Base-by-base conservation (phyloP, 768 basidiomycete species). In the Mycena crocata region DNA sequence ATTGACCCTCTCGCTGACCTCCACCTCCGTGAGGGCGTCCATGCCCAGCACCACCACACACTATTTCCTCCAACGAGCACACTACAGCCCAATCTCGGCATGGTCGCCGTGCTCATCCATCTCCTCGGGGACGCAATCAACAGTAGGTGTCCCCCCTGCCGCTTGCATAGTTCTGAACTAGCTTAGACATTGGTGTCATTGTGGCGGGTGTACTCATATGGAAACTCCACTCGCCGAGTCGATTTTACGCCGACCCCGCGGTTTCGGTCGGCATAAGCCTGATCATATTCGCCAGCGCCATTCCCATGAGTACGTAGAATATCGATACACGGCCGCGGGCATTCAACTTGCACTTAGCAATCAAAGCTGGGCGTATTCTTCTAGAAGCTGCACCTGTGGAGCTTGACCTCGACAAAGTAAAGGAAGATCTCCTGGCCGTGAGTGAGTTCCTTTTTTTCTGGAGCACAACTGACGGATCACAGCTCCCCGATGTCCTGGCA, bases 241-340 rank as follows among this genome's bases (percentile, higher is more conserved):
- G 86, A 52, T 85, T 85, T 66, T 88, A 88, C 72, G 85, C 84
- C 42, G 87, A 88, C 72, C 86, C 86, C 26, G 82, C 85, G 2
- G 83, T 82, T 23, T 87, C 86, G 37, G 73, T 87, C 44, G 78
- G 75, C 12, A 87, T 87, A 58, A 84, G 83, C 50, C 65, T 86
- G 23, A 81, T 88, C 54, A 88, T 88, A 64, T 87, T 86, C 58
- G 81, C 76, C 5, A 82, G 84, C 61, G 85, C 86, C 13, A 77
- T 87, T 57, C 86, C 86, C 35, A 78, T 86, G 74, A 85, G 87
- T 87, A 65, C 63, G 81, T 76, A 44, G 39, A 13, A 17, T 42
- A 19, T 39, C 54, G 19, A 21, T 31, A 9, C 24, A 28, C 13
- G 19, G 31, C 26, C 21, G 62, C 26, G 28, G 32, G 44, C 44